Conservation (phyloP, 2,329 filamentous ascomycete species). For the Ascochyta clinopodiicola region DNA sequence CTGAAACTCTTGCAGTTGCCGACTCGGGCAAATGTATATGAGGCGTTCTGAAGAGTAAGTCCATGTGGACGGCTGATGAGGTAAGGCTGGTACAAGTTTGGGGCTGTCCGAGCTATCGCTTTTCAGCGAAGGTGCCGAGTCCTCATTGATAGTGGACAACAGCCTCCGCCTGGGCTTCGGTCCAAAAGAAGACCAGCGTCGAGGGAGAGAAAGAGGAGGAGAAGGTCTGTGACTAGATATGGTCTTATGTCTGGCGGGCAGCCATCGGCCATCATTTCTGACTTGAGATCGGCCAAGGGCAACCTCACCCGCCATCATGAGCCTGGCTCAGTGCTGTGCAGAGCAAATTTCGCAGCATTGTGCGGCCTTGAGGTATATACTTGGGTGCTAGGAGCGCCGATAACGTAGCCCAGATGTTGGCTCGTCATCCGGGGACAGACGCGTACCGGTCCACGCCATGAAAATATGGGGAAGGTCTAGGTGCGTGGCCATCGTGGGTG, state of each 20-base stretch:
- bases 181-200: neutral
- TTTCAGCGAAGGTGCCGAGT: neutral
- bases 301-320: slow-evolving; percentile 4
- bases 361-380: neutral
- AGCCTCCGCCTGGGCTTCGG: neutral
- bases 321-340: neutral
- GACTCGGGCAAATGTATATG: slow-evolving; percentile 1
- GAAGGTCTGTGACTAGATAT: neutral
- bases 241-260: slow-evolving; percentile 1
- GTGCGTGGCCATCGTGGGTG: neutral
- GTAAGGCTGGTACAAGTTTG: neutral
- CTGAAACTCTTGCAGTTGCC: slow-evolving; percentile 6
- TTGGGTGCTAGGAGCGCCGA: neutral
- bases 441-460: neutral
- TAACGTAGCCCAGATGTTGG: neutral
- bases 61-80: neutral
- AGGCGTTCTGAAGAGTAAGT: neutral
- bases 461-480: neutral
- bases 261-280: slow-evolving; percentile 1
- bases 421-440: neutral
- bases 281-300: neutral
- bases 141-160: slow-evolving; percentile 1
- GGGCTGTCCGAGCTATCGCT: slow-evolving; percentile 6
- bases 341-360: neutral
- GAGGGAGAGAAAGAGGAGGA: neutral